Evolutionary conservation across 768 basidiomycete species (phyloP).

Genomic region (Lentinula sp.): DNA sequence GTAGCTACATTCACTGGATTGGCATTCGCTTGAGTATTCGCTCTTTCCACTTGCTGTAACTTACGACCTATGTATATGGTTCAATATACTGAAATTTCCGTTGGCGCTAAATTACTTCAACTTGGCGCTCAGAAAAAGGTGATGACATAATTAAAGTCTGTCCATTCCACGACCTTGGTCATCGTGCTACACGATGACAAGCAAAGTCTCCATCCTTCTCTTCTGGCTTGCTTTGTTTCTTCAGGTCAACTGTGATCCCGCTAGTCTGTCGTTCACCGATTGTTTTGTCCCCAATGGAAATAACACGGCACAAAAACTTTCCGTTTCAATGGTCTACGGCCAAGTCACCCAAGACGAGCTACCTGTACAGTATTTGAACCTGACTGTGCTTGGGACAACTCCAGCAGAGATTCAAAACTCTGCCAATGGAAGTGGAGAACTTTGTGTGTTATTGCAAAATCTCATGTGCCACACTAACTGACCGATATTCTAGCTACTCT

Average conservation of each 20-base stretch:
- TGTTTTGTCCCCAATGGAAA: conserved; percentile 48
- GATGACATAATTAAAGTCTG: not conserved
- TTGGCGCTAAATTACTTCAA: not conserved
- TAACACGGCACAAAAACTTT: conserved; percentile 50
- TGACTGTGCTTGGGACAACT: conserved; percentile 66
- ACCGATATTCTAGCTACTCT: conserved; percentile 58
- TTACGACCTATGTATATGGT: not conserved
- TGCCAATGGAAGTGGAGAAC: conserved; percentile 52
- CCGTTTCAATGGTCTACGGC: conserved; percentile 65
- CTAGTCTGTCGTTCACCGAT: conserved; percentile 57
- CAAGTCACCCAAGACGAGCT: conserved; percentile 47
- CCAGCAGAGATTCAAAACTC: conserved; percentile 55
- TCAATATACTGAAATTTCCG: not conserved
- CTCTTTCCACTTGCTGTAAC: not conserved
- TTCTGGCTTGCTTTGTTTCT: not conserved
- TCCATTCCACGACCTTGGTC: not conserved
- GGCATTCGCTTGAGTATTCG: conserved; percentile 33
- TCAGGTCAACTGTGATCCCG: conserved; percentile 43
- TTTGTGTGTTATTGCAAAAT: conserved; percentile 44
- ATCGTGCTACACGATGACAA: conserved; percentile 1
- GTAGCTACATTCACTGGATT: conserved; percentile 56
- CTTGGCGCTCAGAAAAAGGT: not conserved
- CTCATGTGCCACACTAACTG: not conserved
- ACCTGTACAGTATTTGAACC: conserved; percentile 48
- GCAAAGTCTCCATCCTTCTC: not conserved